Percentiles rank a stretch among this genome's conserved stretches.
Evolutionary conservation across 2,329 filamentous ascomycete species (phyloP).

Genomic region (Pseudogymnoascus sp.): DNA sequence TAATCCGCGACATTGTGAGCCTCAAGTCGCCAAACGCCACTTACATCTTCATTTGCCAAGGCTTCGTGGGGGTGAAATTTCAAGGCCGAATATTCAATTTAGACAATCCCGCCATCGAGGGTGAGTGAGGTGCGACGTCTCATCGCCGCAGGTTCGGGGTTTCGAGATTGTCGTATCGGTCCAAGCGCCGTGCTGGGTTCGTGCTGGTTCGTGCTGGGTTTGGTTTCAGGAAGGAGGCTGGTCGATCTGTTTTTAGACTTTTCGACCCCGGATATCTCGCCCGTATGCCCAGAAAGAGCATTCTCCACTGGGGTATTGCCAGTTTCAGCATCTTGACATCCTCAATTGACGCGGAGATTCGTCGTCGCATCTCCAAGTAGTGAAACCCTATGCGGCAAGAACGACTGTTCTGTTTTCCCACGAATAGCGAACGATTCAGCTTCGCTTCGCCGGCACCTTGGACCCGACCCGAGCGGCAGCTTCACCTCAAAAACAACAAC

Average conservation of each 20-base stretch:
- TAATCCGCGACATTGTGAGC: not conserved
- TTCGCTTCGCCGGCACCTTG: not conserved
- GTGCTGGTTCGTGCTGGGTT: not conserved
- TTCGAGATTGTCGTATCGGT: not conserved
- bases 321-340: not conserved
- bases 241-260: constrained; percentile 3
- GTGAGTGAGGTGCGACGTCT: constrained; percentile 7
- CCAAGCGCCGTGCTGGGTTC: not conserved
- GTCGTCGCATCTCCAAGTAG: constrained; percentile 3
- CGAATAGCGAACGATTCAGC: constrained; percentile 2
- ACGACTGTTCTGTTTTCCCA: not conserved
- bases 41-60: not conserved
- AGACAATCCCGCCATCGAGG: not conserved
- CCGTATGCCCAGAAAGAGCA: not conserved
- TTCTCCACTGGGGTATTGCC: not conserved
- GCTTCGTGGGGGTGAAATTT: not conserved
- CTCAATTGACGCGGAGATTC: not conserved
- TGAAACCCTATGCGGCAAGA: not conserved
- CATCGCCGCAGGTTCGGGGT: not conserved
- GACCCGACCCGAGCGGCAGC: not conserved
- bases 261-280: not conserved
- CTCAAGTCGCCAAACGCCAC: not conserved
- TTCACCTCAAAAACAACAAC: not conserved
- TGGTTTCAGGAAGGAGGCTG: not conserved
- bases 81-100: not conserved